A percentile compares a stretch with the other conserved stretches of the same genome.
phyloP scores from a whole-genome alignment of 345 rosid genomes.

The Citrus trifoliata region DNA sequence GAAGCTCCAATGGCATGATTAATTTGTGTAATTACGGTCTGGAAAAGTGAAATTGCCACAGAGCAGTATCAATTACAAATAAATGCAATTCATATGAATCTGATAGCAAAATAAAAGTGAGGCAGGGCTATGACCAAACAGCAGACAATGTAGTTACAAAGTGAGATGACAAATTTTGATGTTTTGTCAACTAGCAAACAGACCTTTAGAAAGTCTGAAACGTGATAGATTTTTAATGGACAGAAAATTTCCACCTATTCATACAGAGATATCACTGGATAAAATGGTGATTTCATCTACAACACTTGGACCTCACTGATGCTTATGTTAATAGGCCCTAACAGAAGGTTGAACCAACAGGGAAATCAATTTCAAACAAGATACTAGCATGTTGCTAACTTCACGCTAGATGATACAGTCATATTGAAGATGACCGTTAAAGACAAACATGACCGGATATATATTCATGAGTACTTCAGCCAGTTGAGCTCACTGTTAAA shows the following conservation, averaged over 20 bases:
- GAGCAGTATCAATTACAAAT: neutral
- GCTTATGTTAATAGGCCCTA: neutral
- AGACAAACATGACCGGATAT: neutral
- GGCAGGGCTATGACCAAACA: neutral
- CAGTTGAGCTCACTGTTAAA: neutral
- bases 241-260: neutral
- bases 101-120: neutral
- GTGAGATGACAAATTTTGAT: neutral
- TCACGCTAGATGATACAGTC: neutral
- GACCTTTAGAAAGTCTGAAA: neutral
- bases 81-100: neutral
- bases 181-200: neutral
- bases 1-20: slow-evolving; percentile 86
- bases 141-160: neutral
- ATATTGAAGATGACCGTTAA: neutral
- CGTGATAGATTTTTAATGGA: neutral
- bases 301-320: neutral
- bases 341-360: neutral
- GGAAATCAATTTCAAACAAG: neutral
- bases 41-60: slow-evolving; percentile 11
- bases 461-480: neutral
- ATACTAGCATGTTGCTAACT: neutral
- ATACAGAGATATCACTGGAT: neutral
- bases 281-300: neutral
- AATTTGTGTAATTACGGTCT: slow-evolving; percentile 71